phyloP scores from a whole-genome alignment of 1,284 basidiomycete species.

The Coniophora puteana region DNA sequence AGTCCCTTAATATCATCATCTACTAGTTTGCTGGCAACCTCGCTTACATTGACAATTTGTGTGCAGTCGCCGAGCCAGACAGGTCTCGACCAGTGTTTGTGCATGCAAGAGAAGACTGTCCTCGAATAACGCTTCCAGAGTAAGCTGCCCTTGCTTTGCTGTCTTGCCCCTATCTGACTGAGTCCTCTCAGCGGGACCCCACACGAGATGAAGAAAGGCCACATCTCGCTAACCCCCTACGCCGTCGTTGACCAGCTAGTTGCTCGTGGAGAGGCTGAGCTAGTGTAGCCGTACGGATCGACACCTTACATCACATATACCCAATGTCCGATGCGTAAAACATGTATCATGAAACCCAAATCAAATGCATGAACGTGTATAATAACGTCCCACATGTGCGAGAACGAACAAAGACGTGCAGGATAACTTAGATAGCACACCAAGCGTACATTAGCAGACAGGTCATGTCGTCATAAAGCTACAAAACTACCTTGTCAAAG shows the following conservation, averaged over 20 bases:
- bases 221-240: slow-evolving; percentile 71
- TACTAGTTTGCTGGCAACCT: slow-evolving; percentile 1
- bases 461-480: too few species aligned
- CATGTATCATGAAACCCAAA: too few species aligned
- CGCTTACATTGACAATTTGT: slow-evolving; percentile 7
- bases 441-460: too few species aligned
- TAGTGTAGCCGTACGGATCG: slow-evolving; percentile 62
- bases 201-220: slow-evolving; percentile 63
- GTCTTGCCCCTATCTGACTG: slow-evolving; percentile 2
- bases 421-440: too few species aligned
- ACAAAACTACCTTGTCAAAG: too few species aligned
- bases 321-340: background rate
- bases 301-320: slow-evolving; percentile 7
- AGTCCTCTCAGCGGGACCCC: slow-evolving; percentile 60
- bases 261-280: slow-evolving; percentile 63
- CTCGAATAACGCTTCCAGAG: slow-evolving; percentile 71
- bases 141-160: slow-evolving; percentile 33
- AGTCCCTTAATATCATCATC: slow-evolving; percentile 23
- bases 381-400: too few species aligned
- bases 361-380: too few species aligned
- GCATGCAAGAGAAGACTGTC: slow-evolving; percentile 69
- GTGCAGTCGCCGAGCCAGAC: slow-evolving; percentile 72
- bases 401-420: background rate
- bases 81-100: slow-evolving; percentile 74
- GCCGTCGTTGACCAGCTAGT: slow-evolving; percentile 67